Evolutionary conservation across 352 stramenopile genomes (phyloP).

Genomic region (Thalassiosira hispida): DNA sequence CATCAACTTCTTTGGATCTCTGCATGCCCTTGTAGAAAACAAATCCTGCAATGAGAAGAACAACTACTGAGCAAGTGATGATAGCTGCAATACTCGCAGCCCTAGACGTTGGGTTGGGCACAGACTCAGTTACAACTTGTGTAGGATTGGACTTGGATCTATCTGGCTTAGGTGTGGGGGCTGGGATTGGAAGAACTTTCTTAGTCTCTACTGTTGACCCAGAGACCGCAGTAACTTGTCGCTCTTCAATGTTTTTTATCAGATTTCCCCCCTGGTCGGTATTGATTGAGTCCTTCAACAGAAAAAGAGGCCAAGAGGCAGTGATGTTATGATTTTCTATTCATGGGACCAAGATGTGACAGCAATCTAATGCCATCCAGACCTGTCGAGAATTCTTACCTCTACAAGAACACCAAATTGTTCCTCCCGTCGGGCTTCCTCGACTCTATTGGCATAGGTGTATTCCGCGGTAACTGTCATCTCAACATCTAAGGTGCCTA

Average conservation of each 20-base stretch:
- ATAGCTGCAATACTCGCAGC: neutral
- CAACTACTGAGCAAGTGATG: neutral
- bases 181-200: neutral
- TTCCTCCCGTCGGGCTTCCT: neutral
- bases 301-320: neutral
- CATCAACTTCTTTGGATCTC: neutral
- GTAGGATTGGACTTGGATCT: neutral
- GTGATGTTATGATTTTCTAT: neutral
- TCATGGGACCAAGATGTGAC: neutral
- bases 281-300: slow-evolving; percentile 11
- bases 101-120: neutral
- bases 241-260: neutral
- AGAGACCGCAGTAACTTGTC: neutral
- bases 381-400: slow-evolving; percentile 1
- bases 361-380: no score
- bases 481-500: neutral
- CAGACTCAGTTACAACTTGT: neutral
- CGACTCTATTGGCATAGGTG: neutral
- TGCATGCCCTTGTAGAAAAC: slow-evolving; percentile 1
- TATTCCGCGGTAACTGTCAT: neutral
- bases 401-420: neutral
- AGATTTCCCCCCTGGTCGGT: neutral
- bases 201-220: neutral
- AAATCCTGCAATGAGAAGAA: slow-evolving; percentile 4
- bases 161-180: neutral